These are phyloP conservation scores for Syzygium grande DNA, from an alignment of 345 rosid species.

Conservation along the genomic window DNA sequence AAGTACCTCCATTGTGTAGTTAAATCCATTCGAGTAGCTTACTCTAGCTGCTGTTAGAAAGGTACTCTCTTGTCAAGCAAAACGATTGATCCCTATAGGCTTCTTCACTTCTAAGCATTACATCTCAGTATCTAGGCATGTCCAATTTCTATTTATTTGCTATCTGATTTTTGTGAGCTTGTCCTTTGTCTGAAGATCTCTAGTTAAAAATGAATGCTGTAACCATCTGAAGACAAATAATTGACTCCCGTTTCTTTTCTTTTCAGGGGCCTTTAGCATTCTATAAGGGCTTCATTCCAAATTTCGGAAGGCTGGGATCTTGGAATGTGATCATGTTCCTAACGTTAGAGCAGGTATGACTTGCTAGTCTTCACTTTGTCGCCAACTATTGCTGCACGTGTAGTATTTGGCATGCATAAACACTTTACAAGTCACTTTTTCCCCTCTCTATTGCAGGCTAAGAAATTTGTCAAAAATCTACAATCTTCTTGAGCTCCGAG, in stretches of 20 bases:
- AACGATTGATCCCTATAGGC: background rate
- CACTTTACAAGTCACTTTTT: background rate
- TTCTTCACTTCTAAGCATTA: background rate
- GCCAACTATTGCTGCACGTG: background rate
- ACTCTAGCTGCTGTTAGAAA: background rate
- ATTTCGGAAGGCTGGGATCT: constrained; percentile 93
- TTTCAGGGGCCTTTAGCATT: constrained; percentile 84
- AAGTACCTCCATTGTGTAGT: background rate
- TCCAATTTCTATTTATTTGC: background rate
- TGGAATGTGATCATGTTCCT: constrained; percentile 98
- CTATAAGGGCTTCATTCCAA: constrained; percentile 91
- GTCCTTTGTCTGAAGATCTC: background rate
- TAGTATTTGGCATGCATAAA: background rate
- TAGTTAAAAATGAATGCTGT: background rate
- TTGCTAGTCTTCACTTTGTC: background rate
- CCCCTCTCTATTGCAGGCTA: constrained; percentile 33
- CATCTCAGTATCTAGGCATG: background rate
- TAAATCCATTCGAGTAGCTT: background rate
- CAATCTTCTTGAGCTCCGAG: constrained; percentile 36
- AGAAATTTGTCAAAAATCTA: constrained; percentile 37
- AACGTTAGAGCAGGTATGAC: constrained; percentile 85
- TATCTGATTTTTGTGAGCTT: background rate
- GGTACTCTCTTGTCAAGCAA: background rate
- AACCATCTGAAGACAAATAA: background rate
- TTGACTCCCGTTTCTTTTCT: background rate